phyloP scores from a whole-genome alignment of 2,329 filamentous ascomycete genomes.

The Magnaporthiopsis incrustans region DNA sequence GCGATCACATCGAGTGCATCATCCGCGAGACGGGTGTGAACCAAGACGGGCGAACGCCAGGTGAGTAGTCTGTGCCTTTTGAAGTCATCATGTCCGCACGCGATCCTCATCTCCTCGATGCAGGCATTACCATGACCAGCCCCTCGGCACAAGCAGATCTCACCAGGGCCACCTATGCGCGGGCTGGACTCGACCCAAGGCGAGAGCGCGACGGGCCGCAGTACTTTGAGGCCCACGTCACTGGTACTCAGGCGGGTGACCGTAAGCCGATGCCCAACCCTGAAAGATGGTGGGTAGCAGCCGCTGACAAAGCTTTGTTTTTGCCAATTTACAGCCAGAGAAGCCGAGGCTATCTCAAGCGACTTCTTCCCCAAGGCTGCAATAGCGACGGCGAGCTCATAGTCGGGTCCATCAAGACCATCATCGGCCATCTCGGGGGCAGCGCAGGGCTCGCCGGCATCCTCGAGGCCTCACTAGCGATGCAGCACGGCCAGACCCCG shows the following conservation, averaged over 20 bases:
- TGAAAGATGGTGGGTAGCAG: too few relatives aligned
- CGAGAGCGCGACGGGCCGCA: constrained; percentile 19
- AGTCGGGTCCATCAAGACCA: constrained; percentile 20
- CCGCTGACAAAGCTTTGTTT: too few relatives aligned
- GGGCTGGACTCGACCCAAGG: constrained; percentile 26
- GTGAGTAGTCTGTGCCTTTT: too few relatives aligned
- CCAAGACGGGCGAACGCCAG: constrained; percentile 29
- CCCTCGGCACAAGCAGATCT: constrained; percentile 27
- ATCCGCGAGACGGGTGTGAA: constrained; percentile 35
- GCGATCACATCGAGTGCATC: constrained; percentile 30
- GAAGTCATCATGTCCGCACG: too few relatives aligned
- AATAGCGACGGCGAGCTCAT: constrained; percentile 14
- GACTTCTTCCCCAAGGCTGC: constrained; percentile 1
- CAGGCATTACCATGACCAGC: constrained; percentile 29
- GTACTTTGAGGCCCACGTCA: constrained; percentile 15
- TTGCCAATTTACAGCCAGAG: constrained; percentile 16
- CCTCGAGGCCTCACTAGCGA: constrained; percentile 18
- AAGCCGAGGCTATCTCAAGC: constrained; percentile 28
- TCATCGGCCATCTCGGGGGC: constrained; percentile 19
- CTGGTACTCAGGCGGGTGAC: constrained; percentile 31
- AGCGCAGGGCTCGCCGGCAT: constrained; percentile 19
- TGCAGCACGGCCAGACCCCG: constrained; percentile 18
- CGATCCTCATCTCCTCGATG: too few relatives aligned
- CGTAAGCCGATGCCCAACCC: constrained; percentile 5
- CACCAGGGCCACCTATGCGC: constrained; percentile 30